A percentile compares a stretch with the other conserved stretches of the same genome.
phyloP scores from a whole-genome alignment of 345 rosid species.

The Citrus glauca region DNA sequence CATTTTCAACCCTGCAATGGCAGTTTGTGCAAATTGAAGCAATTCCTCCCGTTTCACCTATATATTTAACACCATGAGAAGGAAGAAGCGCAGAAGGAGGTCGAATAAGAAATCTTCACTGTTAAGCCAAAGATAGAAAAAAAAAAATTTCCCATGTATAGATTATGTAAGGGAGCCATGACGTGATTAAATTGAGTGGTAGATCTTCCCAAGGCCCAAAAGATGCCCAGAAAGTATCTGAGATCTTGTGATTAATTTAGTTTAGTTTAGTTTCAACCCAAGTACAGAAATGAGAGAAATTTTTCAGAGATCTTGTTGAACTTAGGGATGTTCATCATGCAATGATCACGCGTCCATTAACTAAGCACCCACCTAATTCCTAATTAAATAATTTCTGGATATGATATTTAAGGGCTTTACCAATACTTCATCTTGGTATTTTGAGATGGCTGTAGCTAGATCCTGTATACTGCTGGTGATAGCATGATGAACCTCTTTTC shows the following conservation, averaged over 20 bases:
- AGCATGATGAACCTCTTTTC: constrained; percentile 94
- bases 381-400: neutral
- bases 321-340: neutral
- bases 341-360: neutral
- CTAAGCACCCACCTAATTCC: neutral
- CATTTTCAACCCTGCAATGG: constrained; percentile 82
- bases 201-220: neutral
- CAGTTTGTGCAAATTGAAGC: constrained; percentile 89
- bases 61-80: constrained; percentile 9
- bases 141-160: neutral
- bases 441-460: constrained; percentile 69
- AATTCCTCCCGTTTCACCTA: constrained; percentile 96
- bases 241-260: too few species aligned
- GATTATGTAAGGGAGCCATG: neutral
- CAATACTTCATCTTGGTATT: constrained; percentile 94
- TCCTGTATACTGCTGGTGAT: constrained; percentile 93
- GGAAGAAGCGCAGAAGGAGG: neutral
- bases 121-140: neutral
- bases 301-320: neutral
- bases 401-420: constrained; percentile 38
- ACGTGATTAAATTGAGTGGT: neutral
- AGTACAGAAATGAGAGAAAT: neutral
- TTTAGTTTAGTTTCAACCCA: neutral
- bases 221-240: neutral
- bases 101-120: constrained; percentile 17